Conservation (phyloP, 148 eudicot species). For the Diospyros kaki region DNA sequence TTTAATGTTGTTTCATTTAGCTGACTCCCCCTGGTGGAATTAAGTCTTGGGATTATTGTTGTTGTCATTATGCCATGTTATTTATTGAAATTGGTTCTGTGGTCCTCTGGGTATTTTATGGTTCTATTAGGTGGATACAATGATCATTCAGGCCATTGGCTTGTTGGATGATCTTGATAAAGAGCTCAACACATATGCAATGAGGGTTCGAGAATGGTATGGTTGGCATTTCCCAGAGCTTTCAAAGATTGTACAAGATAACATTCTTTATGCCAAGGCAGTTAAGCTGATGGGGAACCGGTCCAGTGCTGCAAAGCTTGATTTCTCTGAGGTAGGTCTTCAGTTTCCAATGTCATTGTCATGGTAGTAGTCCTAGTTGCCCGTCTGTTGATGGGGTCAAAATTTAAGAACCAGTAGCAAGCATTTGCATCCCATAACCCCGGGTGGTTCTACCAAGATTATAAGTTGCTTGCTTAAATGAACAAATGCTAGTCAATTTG, state of each 20-base stretch:
- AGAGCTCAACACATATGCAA: conserved; percentile 94
- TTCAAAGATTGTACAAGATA: conserved; percentile 84
- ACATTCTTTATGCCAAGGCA: conserved; percentile 74
- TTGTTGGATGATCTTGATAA: conserved; percentile 96
- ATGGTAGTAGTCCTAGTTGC: not conserved
- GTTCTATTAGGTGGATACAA: conserved; percentile 73
- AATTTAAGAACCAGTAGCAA: not conserved
- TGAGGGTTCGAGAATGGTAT: conserved; percentile 98
- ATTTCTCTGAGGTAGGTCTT: conserved; percentile 78
- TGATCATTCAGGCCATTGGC: conserved; percentile 96
- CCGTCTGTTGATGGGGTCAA: not conserved
- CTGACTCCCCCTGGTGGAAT: no score
- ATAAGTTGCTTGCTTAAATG: no score
- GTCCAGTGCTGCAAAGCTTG: conserved; percentile 75
- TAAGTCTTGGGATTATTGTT: not conserved
- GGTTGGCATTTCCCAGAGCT: conserved; percentile 99
- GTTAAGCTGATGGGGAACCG: conserved; percentile 89
- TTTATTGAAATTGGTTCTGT: not conserved
- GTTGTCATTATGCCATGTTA: not conserved
- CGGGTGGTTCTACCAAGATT: not conserved
- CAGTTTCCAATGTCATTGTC: no score
- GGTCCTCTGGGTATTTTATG: not conserved
- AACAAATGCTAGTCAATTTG: no score
- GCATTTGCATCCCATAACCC: not conserved
- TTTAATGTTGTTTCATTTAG: not conserved